Conservation (phyloP, 108 stramenopile genomes). For the Pseudonitzschia delicatissima region DNA sequence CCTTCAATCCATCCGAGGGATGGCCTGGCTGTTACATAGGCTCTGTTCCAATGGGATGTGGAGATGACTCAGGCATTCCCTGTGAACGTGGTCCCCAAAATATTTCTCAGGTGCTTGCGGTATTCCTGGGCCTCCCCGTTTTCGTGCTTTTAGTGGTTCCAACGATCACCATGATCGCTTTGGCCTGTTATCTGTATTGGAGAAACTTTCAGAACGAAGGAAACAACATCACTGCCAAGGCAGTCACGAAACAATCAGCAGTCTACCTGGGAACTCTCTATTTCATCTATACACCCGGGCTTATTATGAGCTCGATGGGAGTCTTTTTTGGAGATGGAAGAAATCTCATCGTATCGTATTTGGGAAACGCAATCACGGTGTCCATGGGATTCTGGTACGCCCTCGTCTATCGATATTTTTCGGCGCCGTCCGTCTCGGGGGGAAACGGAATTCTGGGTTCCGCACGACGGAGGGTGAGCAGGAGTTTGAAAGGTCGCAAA, state of each 20-base stretch:
- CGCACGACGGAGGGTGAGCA: too few species aligned
- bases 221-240: not conserved
- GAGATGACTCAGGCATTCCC: not conserved
- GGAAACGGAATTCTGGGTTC: too few species aligned
- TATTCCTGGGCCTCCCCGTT: constrained; percentile 1
- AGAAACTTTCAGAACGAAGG: not conserved
- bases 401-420: not conserved
- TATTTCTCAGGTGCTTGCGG: not conserved
- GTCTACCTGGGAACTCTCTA: not conserved
- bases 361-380: not conserved
- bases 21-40: not conserved
- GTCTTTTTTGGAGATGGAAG: not conserved
- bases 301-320: not conserved
- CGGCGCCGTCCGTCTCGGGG: too few species aligned
- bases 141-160: not conserved
- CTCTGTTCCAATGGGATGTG: constrained; percentile 7
- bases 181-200: not conserved
- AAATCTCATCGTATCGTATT: not conserved
- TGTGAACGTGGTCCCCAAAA: constrained; percentile 8
- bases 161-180: not conserved
- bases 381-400: not conserved
- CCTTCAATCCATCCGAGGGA: not conserved
- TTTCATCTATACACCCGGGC: not conserved
- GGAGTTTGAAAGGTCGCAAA: too few species aligned
- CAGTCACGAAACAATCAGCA: not conserved